Evolutionary conservation across 176 grass and related monocot genomes (phyloP), one percentile per base, ranked within the genome.

Genomic region (Guadua angustifolia): DNA sequence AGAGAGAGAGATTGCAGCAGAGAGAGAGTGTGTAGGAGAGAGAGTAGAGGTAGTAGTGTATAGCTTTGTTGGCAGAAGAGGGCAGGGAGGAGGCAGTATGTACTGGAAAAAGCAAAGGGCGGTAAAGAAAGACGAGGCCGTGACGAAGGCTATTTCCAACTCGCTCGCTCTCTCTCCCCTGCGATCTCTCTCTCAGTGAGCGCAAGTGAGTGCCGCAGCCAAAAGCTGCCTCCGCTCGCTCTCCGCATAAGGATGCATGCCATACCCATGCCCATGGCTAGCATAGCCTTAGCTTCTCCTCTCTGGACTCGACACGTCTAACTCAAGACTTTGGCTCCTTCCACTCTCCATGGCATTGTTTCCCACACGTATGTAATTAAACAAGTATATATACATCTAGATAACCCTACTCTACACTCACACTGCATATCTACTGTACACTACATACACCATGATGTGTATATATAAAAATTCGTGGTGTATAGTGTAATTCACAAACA

Each of bases 151-250:
- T 40, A 91, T 80, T 91, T 84, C 83, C 78, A 82, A 78, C 83
- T 89, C 89, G 46, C 36, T 19, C 40, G 17, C 58, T 60, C 83
- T 42, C 51, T 9, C n/a, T 4, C 8, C n/a, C 7, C 8, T 43
- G 8, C 7, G 8, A 43, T 55, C 71, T 73, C 83, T 56, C 83
- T 82, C n/a, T 43, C 64, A 42, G 50, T 73, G 68, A 79, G 84
- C 79, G 88, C 88, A 83, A 90, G 88, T 90, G 79, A 90, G 88
- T 73, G 82, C 82, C 85, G 73, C 89, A 88, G 71, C 85, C 82
- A 82, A 91, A 91, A 91, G 89, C 89, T 88, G 89, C 45, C 5
- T 64, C 45, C 33, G 0, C 22, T 35, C 44, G 13, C 43, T 17
- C 53, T 15, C 50, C 33, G 32, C 56, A 61, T 56, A 38, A 7